Evolutionary conservation across 164 flowering plant species (phyloP).

Genomic region (Chloranthus sessilifolius): DNA sequence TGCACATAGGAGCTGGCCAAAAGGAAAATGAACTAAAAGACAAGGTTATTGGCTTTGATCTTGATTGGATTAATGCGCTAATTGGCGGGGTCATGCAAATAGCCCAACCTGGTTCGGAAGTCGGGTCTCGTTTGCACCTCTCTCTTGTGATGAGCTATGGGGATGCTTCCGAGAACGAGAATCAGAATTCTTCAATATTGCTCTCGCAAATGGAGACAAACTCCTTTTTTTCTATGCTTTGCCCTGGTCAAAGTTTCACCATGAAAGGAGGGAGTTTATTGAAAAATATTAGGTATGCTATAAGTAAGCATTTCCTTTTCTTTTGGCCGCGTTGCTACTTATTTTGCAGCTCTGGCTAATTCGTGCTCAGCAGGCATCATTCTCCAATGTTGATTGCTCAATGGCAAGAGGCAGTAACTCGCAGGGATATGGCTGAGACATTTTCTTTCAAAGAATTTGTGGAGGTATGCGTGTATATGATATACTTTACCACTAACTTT

Average conservation of each 20-base stretch:
- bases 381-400: constrained; percentile 81
- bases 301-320: not conserved
- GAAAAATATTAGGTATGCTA: constrained; percentile 54
- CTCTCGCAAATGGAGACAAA: constrained; percentile 17
- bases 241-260: constrained; percentile 80
- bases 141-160: constrained; percentile 86
- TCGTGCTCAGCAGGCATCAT: constrained; percentile 47
- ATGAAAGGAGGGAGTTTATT: constrained; percentile 52
- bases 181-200: constrained; percentile 24
- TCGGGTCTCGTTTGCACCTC: constrained; percentile 66
- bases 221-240: constrained; percentile 35
- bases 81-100: constrained; percentile 47
- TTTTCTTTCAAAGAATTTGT: constrained; percentile 70
- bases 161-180: constrained; percentile 26
- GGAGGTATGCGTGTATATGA: constrained; percentile 37
- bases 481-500: too few species aligned
- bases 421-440: constrained; percentile 58
- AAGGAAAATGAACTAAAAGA: constrained; percentile 17
- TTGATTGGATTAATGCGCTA: constrained; percentile 49
- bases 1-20: constrained; percentile 53
- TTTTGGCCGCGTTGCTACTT: not conserved
- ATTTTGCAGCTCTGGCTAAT: not conserved
- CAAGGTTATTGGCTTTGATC: constrained; percentile 10
- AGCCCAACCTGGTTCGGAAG: constrained; percentile 50
- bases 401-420: constrained; percentile 86